Evolutionary conservation across 371 early-diverging fungal genomes (phyloP), one percentile per base, ranked within the genome.

Genomic region (Choanephora cucurbitarum): DNA sequence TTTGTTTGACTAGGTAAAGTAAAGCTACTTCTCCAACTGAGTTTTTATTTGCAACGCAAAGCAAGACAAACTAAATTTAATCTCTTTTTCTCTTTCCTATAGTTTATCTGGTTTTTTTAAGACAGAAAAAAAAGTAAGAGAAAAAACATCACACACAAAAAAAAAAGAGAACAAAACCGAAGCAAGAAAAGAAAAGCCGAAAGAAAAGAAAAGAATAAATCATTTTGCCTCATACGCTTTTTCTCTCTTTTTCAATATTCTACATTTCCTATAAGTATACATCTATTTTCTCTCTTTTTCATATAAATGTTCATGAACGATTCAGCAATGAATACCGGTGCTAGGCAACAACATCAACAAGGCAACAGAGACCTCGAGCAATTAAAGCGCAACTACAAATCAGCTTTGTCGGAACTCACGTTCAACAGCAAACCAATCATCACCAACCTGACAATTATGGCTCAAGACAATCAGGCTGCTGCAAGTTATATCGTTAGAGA

Each of bases 351-450:
- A 56, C 64, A 56, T 24, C 64, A 66, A 47, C 65, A 62, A 55
- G 47, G 43, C 58, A 58, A 49, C 34, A 53, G 39, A 34, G 65
- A 71, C 46, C 11, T 55, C n/a, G 79, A 79, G 46, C 53, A 66
- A 21, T 58, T 73, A n/a, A 61, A 66, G 55, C 50, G 61, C 9
- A 69, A 63, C 43, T 79, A 75, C 52, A 64, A 60, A 10, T 45
- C 66, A 7, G 71, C 72, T 11, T 43, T 79, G 10, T 65, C 66
- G 14, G 92, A 91, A 37, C 81, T 96, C 62, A 94, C 94, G 0
- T 91, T 91, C 71, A 94, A 91, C 73, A 90, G 91, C 46, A 90
- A 90, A 58, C 95, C 95, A 9, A 90, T 95, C 69, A 96, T 96
- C 67, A 91, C 86, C 41, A 88, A 83, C 54, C 76, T 96, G 53